Base-by-base conservation (phyloP, 106 monocot genomes). In the Posidonia australis region DNA sequence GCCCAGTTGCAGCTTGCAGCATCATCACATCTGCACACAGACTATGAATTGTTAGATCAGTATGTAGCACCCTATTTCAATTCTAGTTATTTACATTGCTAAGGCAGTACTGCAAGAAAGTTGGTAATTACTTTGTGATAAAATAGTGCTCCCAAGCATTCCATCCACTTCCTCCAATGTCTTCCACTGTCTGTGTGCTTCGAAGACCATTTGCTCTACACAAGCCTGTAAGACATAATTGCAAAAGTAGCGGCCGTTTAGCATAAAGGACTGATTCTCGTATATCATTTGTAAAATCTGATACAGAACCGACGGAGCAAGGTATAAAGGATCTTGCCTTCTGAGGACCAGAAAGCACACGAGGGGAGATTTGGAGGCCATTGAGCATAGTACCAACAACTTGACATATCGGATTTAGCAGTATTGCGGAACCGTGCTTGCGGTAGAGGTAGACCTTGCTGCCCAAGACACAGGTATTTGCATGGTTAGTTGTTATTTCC, bases 101-200 rank as follows among this genome's bases (percentile, higher is more conserved):
- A 36, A 36, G 2, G 36, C 2, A 36, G 2, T 36, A 7, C 2
- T 36, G n/a, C 36, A 7, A 36, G 2, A 7, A 36, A 36, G 36
- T 36, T 36, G 36, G 36, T 36, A 36, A 36, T 36, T 36, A 36
- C 36, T 36, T 4, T 36, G 36, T 36, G 36, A 36, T 7, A 36
- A 36, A 36, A 36, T 7, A 7, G 36, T 7, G 36, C 36, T 36
- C 5, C 36, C 36, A 2, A 36, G 36, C 36, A 4, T 36, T 7
- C 7, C 67, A 21, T 81, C 69, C 19, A 67, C 67, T 54, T 71
- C 76, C 43, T 79, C 79, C 5, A 86, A 28, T 1, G 16, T 54
- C 36, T 77, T 58, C 86, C 86, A 86, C 23, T 64, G 51, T 0
- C 43, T 51, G 49, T 79, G 73, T 13, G 82, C 86, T 6, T 82